phyloP scores from a whole-genome alignment of 306 rosid genomes.

The Citrullus mucosospermus region DNA sequence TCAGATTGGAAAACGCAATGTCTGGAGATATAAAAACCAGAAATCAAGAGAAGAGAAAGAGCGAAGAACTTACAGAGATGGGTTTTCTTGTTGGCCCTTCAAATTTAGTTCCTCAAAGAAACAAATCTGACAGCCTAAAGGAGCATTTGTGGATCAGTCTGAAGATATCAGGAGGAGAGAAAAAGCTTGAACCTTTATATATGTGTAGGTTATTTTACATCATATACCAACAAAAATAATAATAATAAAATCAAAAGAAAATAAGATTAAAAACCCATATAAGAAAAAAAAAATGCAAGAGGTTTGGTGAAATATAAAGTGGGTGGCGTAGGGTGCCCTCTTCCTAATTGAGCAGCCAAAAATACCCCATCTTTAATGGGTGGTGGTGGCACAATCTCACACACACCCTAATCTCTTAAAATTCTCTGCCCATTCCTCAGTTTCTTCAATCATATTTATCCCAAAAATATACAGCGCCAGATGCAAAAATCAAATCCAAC shows the following conservation, averaged over 20 bases:
- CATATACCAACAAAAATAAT: neutral
- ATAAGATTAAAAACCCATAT: neutral
- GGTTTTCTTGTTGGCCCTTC: conserved; percentile 3
- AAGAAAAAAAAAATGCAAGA: neutral
- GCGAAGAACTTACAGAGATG: conserved; percentile 19
- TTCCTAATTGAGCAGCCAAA: conserved; percentile 17
- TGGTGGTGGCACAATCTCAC: conserved; percentile 34
- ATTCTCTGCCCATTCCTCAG: neutral
- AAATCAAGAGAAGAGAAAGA: conserved; percentile 1
- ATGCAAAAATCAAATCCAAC: neutral
- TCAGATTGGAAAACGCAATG: neutral
- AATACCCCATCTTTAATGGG: conserved; percentile 49
- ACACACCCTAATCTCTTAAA: neutral
- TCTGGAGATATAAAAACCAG: neutral
- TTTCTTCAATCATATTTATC: neutral
- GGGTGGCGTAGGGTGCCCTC: conserved; percentile 21
- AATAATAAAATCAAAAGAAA: neutral
- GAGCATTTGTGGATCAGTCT: conserved; percentile 9
- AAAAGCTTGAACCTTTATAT: conserved; percentile 14
- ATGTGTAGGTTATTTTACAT: neutral
- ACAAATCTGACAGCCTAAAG: conserved; percentile 27
- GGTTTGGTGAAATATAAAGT: conserved; percentile 22
- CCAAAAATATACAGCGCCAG: conserved; percentile 1
- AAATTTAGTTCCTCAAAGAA: conserved; percentile 3
- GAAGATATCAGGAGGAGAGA: neutral